phyloP scores from a whole-genome alignment of 129 eudicot species.

The Artemisia argyi region DNA sequence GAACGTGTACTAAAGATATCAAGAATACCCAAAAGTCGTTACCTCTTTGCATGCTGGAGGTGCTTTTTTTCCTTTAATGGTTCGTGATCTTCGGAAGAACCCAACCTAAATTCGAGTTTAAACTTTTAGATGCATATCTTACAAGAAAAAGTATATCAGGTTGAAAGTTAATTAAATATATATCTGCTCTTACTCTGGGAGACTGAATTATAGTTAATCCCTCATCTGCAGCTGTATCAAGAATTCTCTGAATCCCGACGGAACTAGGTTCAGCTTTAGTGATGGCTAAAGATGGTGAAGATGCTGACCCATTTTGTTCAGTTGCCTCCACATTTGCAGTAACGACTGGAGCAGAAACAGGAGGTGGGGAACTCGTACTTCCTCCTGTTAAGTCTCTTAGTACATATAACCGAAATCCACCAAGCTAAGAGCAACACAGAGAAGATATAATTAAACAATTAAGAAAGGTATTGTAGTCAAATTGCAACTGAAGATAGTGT shows the following conservation, averaged over 20 bases:
- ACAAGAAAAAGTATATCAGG: neutral
- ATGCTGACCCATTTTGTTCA: conserved; percentile 56
- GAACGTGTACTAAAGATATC: neutral
- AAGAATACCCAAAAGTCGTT: neutral
- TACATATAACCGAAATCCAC: conserved; percentile 76
- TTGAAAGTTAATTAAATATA: neutral
- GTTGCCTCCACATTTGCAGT: conserved; percentile 41
- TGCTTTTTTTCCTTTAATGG: conserved; percentile 70
- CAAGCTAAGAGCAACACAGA: conserved; percentile 46
- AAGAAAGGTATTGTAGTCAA: neutral
- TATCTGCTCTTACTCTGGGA: conserved; percentile 58
- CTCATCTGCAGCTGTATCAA: conserved; percentile 74
- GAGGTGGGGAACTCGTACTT: conserved; percentile 45
- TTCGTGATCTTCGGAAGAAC: conserved; percentile 69
- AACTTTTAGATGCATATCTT: conserved; percentile 10
- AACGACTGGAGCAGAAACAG: conserved; percentile 47
- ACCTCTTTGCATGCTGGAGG: conserved; percentile 97
- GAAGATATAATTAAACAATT: conserved; percentile 14
- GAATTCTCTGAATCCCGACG: conserved; percentile 37
- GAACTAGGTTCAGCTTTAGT: conserved; percentile 49
- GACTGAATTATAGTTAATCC: conserved; percentile 71
- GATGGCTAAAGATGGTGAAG: conserved; percentile 74
- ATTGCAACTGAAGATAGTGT: neutral
- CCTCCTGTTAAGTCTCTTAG: conserved; percentile 50
- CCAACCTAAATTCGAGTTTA: conserved; percentile 63